A percentile compares a stretch with the other conserved stretches of the same genome.
phyloP scores from a whole-genome alignment of 73 alveolate genomes.

The Paramecium sexaurelia region DNA sequence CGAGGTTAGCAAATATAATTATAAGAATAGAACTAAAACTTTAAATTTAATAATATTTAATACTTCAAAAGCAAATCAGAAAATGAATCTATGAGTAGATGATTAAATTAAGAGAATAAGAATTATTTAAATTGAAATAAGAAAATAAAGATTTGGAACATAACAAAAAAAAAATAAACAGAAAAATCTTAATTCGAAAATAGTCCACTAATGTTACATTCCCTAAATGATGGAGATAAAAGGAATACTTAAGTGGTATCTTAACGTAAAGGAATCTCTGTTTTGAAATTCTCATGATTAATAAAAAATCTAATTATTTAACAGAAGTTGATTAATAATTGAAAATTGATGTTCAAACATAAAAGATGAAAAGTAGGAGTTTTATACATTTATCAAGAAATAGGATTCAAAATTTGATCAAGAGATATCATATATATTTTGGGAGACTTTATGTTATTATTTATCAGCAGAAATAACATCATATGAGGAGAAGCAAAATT shows the following conservation, averaged over 20 bases:
- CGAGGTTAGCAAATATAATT: background rate
- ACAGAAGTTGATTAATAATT: background rate
- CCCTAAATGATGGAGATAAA: conserved; percentile 29
- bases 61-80: conserved; percentile 3
- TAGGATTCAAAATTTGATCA: conserved; percentile 5
- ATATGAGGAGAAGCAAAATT: background rate
- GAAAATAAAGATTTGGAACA: conserved; percentile 13
- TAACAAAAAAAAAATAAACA: background rate
- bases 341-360: conserved; percentile 27
- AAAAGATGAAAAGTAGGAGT: background rate
- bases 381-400: background rate
- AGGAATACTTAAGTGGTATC: conserved; percentile 30
- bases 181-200: conserved; percentile 43
- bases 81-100: conserved; percentile 18
- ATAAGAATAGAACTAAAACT: background rate
- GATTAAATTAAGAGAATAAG: conserved; percentile 41
- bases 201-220: conserved; percentile 12
- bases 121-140: conserved; percentile 25
- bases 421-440: too few relatives aligned
- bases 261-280: conserved; percentile 28
- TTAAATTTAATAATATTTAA: background rate
- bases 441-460: conserved; percentile 36
- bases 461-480: background rate
- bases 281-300: conserved; percentile 3
- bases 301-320: conserved; percentile 5